These are phyloP conservation scores for Dothideomycetes sp. DNA, from an alignment of 2,329 filamentous ascomycete species.

Conservation along the genomic window DNA sequence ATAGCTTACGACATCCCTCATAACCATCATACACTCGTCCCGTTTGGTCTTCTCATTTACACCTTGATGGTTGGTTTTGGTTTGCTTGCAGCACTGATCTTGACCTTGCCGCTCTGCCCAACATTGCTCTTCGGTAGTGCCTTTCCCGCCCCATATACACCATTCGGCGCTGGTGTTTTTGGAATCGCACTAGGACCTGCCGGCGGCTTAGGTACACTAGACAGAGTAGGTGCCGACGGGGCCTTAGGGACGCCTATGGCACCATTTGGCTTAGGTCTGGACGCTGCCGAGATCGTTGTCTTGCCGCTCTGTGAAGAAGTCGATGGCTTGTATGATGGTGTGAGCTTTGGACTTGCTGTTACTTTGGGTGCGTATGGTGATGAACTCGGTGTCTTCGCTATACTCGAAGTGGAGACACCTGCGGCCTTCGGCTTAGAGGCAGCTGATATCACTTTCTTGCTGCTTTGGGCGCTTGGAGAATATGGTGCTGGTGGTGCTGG, in stretches of 20 bases:
- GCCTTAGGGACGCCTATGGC: constrained; percentile 2
- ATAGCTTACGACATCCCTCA: too few relatives aligned
- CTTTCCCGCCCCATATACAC: too few relatives aligned
- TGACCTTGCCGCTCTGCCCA: constrained; percentile 8
- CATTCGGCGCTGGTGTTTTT: constrained; percentile 6
- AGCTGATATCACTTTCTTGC: neutral
- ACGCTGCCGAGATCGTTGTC: constrained; percentile 4
- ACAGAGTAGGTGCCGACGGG: neutral
- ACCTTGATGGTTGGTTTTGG: too few relatives aligned
- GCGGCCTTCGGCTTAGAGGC: constrained; percentile 1
- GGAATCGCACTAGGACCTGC: constrained; percentile 4
- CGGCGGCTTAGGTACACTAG: neutral
- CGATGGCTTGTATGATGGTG: neutral
- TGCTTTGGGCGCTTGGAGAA: constrained; percentile 2
- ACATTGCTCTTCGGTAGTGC: neutral
- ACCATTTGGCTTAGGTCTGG: constrained; percentile 3
- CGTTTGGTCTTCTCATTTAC: too few relatives aligned
- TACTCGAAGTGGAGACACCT: neutral
- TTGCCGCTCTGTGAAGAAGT: neutral
- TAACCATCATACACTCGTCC: too few relatives aligned
- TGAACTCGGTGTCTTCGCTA: too few relatives aligned
- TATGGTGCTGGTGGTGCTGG: neutral
- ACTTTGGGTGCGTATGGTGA: too few relatives aligned
- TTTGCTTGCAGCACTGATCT: constrained; percentile 12
- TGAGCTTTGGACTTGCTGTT: neutral